phyloP scores from a whole-genome alignment of 202 grass and related monocot genomes.

The Zoysia matrella region DNA sequence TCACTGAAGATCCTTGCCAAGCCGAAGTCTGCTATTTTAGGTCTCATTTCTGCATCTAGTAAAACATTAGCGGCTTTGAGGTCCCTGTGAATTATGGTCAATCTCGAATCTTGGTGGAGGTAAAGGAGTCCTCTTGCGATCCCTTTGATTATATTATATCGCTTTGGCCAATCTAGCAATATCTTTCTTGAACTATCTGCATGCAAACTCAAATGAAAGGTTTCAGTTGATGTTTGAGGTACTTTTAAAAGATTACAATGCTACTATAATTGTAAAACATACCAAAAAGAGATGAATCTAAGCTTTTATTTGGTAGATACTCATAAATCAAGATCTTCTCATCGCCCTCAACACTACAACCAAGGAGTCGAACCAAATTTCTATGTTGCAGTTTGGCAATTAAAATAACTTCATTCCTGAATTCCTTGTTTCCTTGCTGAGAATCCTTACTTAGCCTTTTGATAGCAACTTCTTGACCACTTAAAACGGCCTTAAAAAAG shows the following conservation, averaged over 20 bases:
- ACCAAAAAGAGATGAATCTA: conserved; percentile 53
- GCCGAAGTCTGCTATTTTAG: conserved; percentile 70
- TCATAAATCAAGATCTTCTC: conserved; percentile 65
- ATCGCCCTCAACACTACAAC: conserved; percentile 37
- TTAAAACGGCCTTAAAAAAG: conserved; percentile 24
- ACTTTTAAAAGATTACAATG: no score
- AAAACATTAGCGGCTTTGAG: conserved; percentile 71
- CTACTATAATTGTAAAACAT: background rate
- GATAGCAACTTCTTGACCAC: conserved; percentile 48
- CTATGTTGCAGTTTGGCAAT: conserved; percentile 1
- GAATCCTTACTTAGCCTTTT: conserved; percentile 40
- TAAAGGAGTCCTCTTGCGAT: conserved; percentile 62
- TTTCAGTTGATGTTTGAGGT: no score
- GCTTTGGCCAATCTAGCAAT: conserved; percentile 45
- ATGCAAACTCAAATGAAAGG: background rate
- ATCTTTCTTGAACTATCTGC: conserved; percentile 33
- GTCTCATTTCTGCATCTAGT: conserved; percentile 53
- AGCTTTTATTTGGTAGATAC: conserved; percentile 52
- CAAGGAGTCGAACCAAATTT: conserved; percentile 29
- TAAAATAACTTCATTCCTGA: background rate
- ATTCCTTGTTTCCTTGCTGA: background rate
- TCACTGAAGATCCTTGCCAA: conserved; percentile 55
- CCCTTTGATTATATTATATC: conserved; percentile 62
- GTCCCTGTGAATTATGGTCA: conserved; percentile 66
- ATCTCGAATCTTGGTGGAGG: conserved; percentile 62